A percentile compares a stretch with the other conserved stretches of the same genome.
These are phyloP conservation scores for Pichia pseudocactophila DNA, from an alignment of 805 yeast species.

Conservation along the genomic window DNA sequence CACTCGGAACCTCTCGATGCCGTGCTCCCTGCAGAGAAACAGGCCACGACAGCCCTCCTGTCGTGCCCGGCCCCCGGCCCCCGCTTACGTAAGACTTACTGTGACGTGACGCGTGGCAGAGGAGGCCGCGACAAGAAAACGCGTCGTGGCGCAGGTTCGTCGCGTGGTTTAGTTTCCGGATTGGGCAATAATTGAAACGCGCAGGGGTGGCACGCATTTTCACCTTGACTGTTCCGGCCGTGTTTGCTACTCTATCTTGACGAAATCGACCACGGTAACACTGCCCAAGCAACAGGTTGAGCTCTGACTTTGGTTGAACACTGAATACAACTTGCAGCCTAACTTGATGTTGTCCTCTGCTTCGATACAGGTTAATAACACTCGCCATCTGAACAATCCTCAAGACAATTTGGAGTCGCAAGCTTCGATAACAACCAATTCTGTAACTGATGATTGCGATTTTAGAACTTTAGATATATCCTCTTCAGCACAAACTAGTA, in stretches of 20 bases:
- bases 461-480: conserved; percentile 25
- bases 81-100: neutral
- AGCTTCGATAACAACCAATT: conserved; percentile 19
- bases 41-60: neutral
- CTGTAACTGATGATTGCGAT: conserved; percentile 29
- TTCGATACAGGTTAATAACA: neutral
- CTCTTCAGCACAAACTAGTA: conserved; percentile 31
- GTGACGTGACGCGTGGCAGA: too few relatives aligned
- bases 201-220: neutral
- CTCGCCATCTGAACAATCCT: neutral
- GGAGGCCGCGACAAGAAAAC: neutral
- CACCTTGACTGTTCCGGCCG: too few relatives aligned
- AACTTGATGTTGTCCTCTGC: neutral
- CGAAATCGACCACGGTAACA: too few relatives aligned
- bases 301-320: too few relatives aligned
- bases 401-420: conserved; percentile 15
- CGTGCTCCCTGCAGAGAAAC: too few relatives aligned
- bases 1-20: too few relatives aligned
- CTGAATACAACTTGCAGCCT: too few relatives aligned
- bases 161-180: neutral
- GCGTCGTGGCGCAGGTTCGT: neutral
- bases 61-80: neutral
- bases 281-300: too few relatives aligned
- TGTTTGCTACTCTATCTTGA: too few relatives aligned
- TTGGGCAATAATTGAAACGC: neutral